A percentile compares a stretch with the other conserved stretches of the same genome.
phyloP scores from a whole-genome alignment of 2,329 filamentous ascomycete species.

The Dactylellina cionopaga region DNA sequence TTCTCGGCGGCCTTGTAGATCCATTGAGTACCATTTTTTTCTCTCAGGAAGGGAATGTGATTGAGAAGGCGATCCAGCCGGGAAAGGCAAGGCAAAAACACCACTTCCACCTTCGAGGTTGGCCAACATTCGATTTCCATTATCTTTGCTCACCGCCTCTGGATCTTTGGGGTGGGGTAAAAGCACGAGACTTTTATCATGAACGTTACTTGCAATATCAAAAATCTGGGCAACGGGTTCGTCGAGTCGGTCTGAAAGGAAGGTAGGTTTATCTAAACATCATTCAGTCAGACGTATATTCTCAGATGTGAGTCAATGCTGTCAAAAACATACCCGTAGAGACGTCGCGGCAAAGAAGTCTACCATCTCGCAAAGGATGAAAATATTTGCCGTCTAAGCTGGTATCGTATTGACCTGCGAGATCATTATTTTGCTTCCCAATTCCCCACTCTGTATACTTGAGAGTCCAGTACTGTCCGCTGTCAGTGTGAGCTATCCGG shows the following conservation, averaged over 20 bases:
- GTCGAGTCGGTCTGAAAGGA: conserved; percentile 75
- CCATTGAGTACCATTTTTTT: conserved; percentile 40
- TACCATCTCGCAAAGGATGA: conserved; percentile 84
- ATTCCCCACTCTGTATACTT: conserved; percentile 94
- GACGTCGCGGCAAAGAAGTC: conserved; percentile 24
- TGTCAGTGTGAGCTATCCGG: conserved; percentile 80
- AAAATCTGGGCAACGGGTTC: conserved; percentile 88
- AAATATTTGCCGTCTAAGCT: conserved; percentile 91
- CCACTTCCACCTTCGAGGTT: conserved; percentile 60
- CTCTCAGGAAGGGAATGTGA: conserved; percentile 12
- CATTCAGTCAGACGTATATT: conserved; percentile 61
- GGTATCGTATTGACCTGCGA: conserved; percentile 80
- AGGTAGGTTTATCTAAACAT: conserved; percentile 59
- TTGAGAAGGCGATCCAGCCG: background rate
- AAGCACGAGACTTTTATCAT: conserved; percentile 76
- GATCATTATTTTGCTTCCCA: conserved; percentile 88
- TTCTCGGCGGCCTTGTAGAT: conserved; percentile 23
- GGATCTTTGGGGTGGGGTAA: conserved; percentile 84
- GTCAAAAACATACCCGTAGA: conserved; percentile 64
- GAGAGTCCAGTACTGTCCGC: conserved; percentile 81
- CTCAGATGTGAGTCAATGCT: background rate
- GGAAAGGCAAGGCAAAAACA: conserved; percentile 37
- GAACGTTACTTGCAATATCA: conserved; percentile 80
- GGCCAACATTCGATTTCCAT: conserved; percentile 66
- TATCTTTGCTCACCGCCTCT: conserved; percentile 63